Conservation (phyloP, 257 asterid genomes). For the Echites panduratus region DNA sequence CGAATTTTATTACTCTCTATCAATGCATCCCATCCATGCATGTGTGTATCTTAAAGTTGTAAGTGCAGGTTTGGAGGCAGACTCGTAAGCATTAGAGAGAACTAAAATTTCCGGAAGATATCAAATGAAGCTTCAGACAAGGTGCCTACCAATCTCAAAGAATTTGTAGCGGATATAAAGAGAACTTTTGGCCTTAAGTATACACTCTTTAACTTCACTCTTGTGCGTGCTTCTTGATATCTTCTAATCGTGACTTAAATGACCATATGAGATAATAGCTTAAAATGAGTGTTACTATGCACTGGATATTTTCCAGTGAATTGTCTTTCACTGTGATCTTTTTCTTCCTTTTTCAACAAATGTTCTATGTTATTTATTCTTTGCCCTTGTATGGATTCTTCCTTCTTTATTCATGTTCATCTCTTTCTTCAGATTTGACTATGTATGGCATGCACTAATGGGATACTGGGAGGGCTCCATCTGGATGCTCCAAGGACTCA, state of each 20-base stretch:
- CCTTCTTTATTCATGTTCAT: not conserved
- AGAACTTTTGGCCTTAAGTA: slow-evolving; percentile 20
- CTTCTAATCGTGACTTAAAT: not conserved
- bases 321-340: not conserved
- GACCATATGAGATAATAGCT: not conserved
- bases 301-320: not conserved
- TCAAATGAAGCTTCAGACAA: slow-evolving; percentile 23
- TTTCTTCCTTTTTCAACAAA: not conserved
- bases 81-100: slow-evolving; percentile 48
- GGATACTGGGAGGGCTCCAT: slow-evolving; percentile 77
- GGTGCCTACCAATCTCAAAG: slow-evolving; percentile 32
- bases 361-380: too few relatives aligned
- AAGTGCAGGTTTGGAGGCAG: slow-evolving; percentile 52
- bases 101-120: slow-evolving; percentile 35
- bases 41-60: not conserved
- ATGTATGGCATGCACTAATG: slow-evolving; percentile 71
- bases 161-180: slow-evolving; percentile 13
- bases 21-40: not conserved
- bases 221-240: not conserved
- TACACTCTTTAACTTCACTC: slow-evolving; percentile 8
- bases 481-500: slow-evolving; percentile 34
- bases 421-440: slow-evolving; percentile 29
- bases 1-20: not conserved
- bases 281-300: too few relatives aligned
- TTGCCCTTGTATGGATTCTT: not conserved